Conservation (phyloP, 495 filamentous ascomycete species). For the Immersiella caudata region DNA sequence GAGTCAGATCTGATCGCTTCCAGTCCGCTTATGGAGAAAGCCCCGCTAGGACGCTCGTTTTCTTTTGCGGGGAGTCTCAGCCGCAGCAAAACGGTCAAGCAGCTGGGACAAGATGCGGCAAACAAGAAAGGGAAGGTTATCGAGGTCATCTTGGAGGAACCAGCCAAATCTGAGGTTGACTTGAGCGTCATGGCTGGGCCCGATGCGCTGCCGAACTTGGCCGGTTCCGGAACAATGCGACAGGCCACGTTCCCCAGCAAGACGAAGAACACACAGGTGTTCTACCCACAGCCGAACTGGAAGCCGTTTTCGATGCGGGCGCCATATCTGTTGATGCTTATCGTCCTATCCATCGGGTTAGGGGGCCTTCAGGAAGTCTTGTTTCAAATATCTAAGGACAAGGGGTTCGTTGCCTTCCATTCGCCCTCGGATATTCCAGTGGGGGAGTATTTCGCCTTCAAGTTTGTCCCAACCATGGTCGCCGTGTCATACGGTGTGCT, state of each 20-base stretch:
- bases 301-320: conserved; percentile 71
- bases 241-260: conserved; percentile 37
- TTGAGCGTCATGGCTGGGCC: conserved; percentile 49
- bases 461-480: conserved; percentile 70
- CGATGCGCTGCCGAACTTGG: conserved; percentile 7
- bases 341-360: conserved; percentile 59
- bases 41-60: conserved; percentile 41
- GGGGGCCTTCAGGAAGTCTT: conserved; percentile 62
- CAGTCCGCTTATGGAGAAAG: conserved; percentile 35
- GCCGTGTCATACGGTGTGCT: conserved; percentile 72
- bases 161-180: conserved; percentile 37
- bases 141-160: conserved; percentile 53
- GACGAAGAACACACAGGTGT: conserved; percentile 43
- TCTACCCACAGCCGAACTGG: conserved; percentile 68
- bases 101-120: conserved; percentile 53
- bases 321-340: conserved; percentile 60
- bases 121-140: conserved; percentile 56
- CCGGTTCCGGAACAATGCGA: conserved; percentile 21
- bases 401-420: conserved; percentile 54
- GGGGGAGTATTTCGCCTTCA: conserved; percentile 65
- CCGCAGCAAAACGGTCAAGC: conserved; percentile 40
- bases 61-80: conserved; percentile 32
- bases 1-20: conserved; percentile 46
- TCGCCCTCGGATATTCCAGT: conserved; percentile 53
- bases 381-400: conserved; percentile 56